These are phyloP conservation scores for Penicillium salamii DNA, from an alignment of 495 filamentous ascomycete species.

Conservation along the genomic window DNA sequence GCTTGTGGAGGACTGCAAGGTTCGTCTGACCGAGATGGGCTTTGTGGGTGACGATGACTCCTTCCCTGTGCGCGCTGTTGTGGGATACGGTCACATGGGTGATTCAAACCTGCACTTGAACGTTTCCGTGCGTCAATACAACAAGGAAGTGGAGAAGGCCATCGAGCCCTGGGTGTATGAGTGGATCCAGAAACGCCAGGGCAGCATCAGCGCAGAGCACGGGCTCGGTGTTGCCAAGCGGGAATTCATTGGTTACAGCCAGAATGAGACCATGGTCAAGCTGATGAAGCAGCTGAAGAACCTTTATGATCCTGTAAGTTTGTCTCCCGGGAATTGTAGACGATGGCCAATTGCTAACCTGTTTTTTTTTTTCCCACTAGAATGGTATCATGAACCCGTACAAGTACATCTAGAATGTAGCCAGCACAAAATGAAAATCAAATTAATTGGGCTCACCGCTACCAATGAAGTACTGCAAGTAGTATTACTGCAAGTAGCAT, in stretches of 20 bases:
- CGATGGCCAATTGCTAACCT: slow-evolving; percentile 26
- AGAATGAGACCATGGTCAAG: slow-evolving; percentile 77
- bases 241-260: slow-evolving; percentile 87
- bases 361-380: slow-evolving; percentile 30
- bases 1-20: slow-evolving; percentile 79
- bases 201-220: slow-evolving; percentile 95
- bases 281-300: slow-evolving; percentile 94
- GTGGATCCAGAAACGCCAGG: slow-evolving; percentile 83
- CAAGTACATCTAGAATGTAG: slow-evolving; percentile 63
- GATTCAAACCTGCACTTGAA: slow-evolving; percentile 95
- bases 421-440: neutral
- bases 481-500: neutral
- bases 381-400: slow-evolving; percentile 95
- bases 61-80: slow-evolving; percentile 77
- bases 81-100: slow-evolving; percentile 98
- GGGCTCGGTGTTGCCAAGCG: slow-evolving; percentile 94
- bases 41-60: slow-evolving; percentile 76
- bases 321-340: no score
- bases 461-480: neutral
- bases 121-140: slow-evolving; percentile 73
- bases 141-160: slow-evolving; percentile 81
- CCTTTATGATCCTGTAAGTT: slow-evolving; percentile 87
- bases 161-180: slow-evolving; percentile 97
- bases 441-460: neutral
- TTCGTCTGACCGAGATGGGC: slow-evolving; percentile 65